phyloP scores from a whole-genome alignment of 2,329 filamentous ascomycete genomes.

The Aspergillus thermomutatus region DNA sequence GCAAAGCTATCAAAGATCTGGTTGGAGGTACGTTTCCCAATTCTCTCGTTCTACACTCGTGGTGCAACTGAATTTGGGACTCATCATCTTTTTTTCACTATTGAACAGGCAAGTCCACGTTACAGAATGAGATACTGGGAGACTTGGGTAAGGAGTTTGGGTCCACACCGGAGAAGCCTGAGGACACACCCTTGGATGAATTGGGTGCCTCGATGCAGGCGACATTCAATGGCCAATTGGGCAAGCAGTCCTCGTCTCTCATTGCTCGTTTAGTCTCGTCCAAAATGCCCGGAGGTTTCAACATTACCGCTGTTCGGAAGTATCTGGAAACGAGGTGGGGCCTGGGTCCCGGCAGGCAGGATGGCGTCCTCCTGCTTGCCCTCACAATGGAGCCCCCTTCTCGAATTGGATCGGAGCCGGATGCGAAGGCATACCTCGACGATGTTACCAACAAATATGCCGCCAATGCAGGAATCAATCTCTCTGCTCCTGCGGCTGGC shows the following conservation, averaged over 20 bases:
- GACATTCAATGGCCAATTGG: constrained; percentile 97
- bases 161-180: constrained; percentile 95
- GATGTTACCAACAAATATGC: constrained; percentile 89
- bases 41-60: background rate
- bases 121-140: constrained; percentile 97
- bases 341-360: constrained; percentile 78
- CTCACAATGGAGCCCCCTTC: constrained; percentile 89
- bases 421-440: constrained; percentile 91
- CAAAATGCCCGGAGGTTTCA: constrained; percentile 99
- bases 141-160: constrained; percentile 98
- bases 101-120: constrained; percentile 81
- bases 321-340: constrained; percentile 95
- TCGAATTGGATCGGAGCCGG: constrained; percentile 82
- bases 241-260: constrained; percentile 91
- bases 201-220: constrained; percentile 92
- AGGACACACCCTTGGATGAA: constrained; percentile 95
- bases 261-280: constrained; percentile 94
- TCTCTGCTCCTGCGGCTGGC: constrained; percentile 69
- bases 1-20: constrained; percentile 97
- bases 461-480: constrained; percentile 72
- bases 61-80: constrained; percentile 6
- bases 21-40: constrained; percentile 76
- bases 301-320: constrained; percentile 93
- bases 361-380: constrained; percentile 81
- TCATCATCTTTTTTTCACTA: background rate